A percentile compares a stretch with the other conserved stretches of the same genome.
Evolutionary conservation across 1,139 yeast genomes (phyloP).

Genomic region (Suhomyces atakaporum): DNA sequence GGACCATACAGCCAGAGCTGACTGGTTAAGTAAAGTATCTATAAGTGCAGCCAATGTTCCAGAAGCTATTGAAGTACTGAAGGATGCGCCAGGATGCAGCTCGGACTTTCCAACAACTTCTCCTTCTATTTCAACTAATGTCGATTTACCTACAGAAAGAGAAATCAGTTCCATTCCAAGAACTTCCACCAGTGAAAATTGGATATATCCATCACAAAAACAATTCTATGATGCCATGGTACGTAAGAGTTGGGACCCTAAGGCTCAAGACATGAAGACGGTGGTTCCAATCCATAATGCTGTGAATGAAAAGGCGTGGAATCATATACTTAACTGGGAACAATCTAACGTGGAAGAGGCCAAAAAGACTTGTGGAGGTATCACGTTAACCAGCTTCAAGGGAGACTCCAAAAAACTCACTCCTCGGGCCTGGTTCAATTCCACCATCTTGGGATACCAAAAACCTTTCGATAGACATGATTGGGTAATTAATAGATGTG

Average conservation of each 20-base stretch:
- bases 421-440: conserved; percentile 83
- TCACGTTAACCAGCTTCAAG: conserved; percentile 79
- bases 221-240: conserved; percentile 95
- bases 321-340: conserved; percentile 84
- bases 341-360: conserved; percentile 55
- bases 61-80: conserved; percentile 42
- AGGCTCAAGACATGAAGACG: conserved; percentile 78
- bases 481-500: conserved; percentile 91
- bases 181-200: conserved; percentile 61
- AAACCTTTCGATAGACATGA: conserved; percentile 96
- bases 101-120: conserved; percentile 18
- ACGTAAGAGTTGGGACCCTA: conserved; percentile 86
- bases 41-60: conserved; percentile 29
- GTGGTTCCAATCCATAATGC: conserved; percentile 94
- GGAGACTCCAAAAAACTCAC: conserved; percentile 86
- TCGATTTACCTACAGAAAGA: conserved; percentile 62
- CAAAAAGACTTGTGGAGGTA: conserved; percentile 67
- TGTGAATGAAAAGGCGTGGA: conserved; percentile 94
- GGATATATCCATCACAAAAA: conserved; percentile 96
- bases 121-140: conserved; percentile 17
- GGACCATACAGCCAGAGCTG: conserved; percentile 23
- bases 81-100: conserved; percentile 37
- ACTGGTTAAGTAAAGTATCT: conserved; percentile 30
- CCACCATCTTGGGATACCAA: conserved; percentile 59
- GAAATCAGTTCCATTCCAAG: conserved; percentile 86